These are phyloP conservation scores for Aspergillus calidoustus DNA, from an alignment of 2,329 filamentous ascomycete species.

Conservation along the genomic window DNA sequence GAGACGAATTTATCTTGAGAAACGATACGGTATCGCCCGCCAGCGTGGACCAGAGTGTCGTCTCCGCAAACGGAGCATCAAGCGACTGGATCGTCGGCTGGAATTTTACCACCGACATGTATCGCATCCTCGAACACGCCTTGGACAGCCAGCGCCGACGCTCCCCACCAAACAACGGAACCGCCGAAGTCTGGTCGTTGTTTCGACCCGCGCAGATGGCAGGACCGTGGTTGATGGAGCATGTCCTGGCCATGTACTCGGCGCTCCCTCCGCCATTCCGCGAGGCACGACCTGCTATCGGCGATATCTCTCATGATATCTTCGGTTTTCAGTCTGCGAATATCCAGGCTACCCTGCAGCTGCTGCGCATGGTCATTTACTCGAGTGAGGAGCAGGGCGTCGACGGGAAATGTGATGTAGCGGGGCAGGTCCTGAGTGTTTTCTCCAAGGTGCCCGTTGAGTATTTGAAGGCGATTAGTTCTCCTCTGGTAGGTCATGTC, in stretches of 20 bases:
- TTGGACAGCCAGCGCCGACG: constrained; percentile 1
- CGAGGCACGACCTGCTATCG: not conserved
- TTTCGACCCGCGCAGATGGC: not conserved
- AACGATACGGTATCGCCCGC: not conserved
- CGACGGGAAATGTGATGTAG: constrained; percentile 3
- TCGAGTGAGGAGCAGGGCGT: constrained; percentile 8
- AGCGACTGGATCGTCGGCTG: constrained; percentile 5
- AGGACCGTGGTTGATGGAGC: constrained; percentile 9
- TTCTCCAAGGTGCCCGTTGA: constrained; percentile 9
- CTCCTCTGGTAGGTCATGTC: not conserved
- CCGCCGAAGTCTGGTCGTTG: constrained; percentile 3
- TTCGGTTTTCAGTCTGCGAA: constrained; percentile 12
- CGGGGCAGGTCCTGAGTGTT: constrained; percentile 8
- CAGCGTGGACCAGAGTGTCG: not conserved
- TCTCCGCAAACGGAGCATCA: not conserved
- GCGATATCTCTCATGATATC: constrained; percentile 8
- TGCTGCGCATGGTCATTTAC: constrained; percentile 10
- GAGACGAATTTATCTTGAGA: not conserved
- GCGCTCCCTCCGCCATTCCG: constrained; percentile 7
- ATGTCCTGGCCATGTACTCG: constrained; percentile 2
- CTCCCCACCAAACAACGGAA: not conserved
- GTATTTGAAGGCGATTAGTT: constrained; percentile 10
- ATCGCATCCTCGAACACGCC: constrained; percentile 7
- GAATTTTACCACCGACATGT: constrained; percentile 12
- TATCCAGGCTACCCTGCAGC: constrained; percentile 10